phyloP scores from a whole-genome alignment of 352 stramenopile genomes.

The Plasmopara muralis region DNA sequence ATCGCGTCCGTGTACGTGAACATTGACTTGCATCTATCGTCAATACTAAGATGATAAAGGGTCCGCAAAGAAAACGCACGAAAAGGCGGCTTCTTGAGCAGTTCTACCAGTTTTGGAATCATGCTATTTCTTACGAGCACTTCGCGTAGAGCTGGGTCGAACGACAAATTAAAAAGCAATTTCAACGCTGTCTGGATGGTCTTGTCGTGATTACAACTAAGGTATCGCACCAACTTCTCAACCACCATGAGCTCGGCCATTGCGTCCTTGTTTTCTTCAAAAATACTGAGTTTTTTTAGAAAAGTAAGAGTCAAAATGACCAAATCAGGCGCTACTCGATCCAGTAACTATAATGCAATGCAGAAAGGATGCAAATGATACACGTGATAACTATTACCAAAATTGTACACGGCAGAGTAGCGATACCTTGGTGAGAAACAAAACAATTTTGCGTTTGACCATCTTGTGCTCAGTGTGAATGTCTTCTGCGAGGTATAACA shows the following conservation, averaged over 20 bases:
- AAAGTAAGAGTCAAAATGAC: slow-evolving; percentile 88
- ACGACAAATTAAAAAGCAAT: slow-evolving; percentile 93
- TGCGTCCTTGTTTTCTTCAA: slow-evolving; percentile 92
- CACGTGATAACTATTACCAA: background rate
- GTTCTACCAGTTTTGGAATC: slow-evolving; percentile 88
- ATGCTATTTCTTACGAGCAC: slow-evolving; percentile 84
- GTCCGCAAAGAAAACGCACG: slow-evolving; percentile 82
- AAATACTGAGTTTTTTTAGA: slow-evolving; percentile 92
- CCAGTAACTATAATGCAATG: slow-evolving; percentile 56
- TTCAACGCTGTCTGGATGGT: slow-evolving; percentile 80
- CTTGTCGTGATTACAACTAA: slow-evolving; percentile 81
- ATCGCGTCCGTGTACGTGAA: slow-evolving; percentile 94
- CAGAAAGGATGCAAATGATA: background rate
- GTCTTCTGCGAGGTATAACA: slow-evolving; percentile 93
- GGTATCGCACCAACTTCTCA: slow-evolving; percentile 72
- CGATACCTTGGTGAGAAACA: slow-evolving; percentile 60
- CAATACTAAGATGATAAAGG: slow-evolving; percentile 93
- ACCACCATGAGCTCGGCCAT: slow-evolving; percentile 82
- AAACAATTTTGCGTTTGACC: slow-evolving; percentile 90
- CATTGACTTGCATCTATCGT: slow-evolving; percentile 92
- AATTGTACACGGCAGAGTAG: too few species aligned
- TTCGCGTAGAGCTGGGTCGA: slow-evolving; percentile 82
- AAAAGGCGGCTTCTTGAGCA: slow-evolving; percentile 91
- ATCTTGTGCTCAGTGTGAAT: slow-evolving; percentile 93
- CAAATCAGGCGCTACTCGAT: slow-evolving; percentile 82